Conservation (phyloP, 176 grass and related monocot species). For the Ensete glaucum region DNA sequence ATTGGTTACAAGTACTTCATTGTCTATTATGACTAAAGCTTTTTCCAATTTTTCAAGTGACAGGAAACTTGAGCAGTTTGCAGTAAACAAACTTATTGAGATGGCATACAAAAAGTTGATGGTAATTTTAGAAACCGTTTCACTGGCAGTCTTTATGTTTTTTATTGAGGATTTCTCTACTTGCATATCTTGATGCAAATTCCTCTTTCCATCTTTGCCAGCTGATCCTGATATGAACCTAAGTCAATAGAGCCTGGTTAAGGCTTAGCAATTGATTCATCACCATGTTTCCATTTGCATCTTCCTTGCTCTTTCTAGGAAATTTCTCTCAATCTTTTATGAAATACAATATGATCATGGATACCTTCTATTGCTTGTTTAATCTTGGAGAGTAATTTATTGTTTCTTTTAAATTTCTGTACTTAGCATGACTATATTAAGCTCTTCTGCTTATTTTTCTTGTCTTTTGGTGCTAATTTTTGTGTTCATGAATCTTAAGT, state of each 20-base stretch:
- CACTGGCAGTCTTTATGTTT: not conserved
- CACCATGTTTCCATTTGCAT: too few species aligned
- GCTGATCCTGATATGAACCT: not conserved
- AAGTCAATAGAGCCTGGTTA: too few species aligned
- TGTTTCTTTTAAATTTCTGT: too few species aligned
- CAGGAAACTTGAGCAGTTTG: conserved; percentile 66
- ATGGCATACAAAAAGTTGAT: conserved; percentile 53
- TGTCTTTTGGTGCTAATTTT: not conserved
- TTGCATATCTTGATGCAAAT: not conserved
- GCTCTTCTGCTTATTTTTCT: not conserved
- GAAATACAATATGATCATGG: too few species aligned
- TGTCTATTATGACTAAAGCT: not conserved
- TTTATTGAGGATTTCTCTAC: not conserved
- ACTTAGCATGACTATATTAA: not conserved
- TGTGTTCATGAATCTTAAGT: not conserved
- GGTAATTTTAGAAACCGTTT: conserved; percentile 26
- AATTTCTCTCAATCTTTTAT: not conserved
- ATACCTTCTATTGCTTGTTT: too few species aligned
- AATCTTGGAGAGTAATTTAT: too few species aligned
- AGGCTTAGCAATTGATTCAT: too few species aligned
- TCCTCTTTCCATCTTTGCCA: not conserved
- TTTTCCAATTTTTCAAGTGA: conserved; percentile 19
- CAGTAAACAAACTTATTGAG: conserved; percentile 78
- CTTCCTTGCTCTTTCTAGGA: too few species aligned
- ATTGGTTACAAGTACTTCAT: not conserved